Percentiles rank a stretch among this genome's conserved stretches.
Evolutionary conservation across 2,329 filamentous ascomycete genomes (phyloP).

Genomic region (Xylariaceae sp.): DNA sequence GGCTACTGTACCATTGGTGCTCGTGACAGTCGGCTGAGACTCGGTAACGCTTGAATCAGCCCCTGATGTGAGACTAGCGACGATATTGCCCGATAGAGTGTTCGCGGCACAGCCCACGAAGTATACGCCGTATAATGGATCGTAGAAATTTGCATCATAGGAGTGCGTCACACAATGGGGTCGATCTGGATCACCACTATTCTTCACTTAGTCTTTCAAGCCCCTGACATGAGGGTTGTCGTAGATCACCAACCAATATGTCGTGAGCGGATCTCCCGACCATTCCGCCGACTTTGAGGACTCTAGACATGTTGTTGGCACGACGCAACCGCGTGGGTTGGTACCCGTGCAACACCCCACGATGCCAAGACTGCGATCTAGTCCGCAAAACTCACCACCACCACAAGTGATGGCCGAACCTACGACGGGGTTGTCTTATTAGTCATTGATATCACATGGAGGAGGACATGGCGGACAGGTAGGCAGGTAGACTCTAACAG

Average conservation of each 20-base stretch:
- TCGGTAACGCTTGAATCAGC: not conserved
- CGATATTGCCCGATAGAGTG: slow-evolving; percentile 25
- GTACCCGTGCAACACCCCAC: slow-evolving; percentile 29
- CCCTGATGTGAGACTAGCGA: slow-evolving; percentile 16
- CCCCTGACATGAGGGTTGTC: not conserved
- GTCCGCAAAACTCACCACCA: slow-evolving; percentile 21
- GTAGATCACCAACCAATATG: slow-evolving; percentile 25
- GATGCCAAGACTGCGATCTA: slow-evolving; percentile 14
- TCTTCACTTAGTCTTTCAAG: slow-evolving; percentile 15
- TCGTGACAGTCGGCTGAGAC: slow-evolving; percentile 11
- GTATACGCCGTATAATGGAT: slow-evolving; percentile 25
- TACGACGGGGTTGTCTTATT: slow-evolving; percentile 15
- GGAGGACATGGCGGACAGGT: not conserved
- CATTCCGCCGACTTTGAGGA: slow-evolving; percentile 14
- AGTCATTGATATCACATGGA: slow-evolving; percentile 15
- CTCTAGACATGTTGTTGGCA: slow-evolving; percentile 30
- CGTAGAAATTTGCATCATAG: slow-evolving; percentile 27
- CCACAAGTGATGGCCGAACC: slow-evolving; percentile 25
- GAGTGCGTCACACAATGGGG: slow-evolving; percentile 30
- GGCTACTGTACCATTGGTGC: slow-evolving; percentile 11
- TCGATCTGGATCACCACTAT: slow-evolving; percentile 21
- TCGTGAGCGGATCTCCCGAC: slow-evolving; percentile 22
- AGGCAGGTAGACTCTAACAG: not conserved
- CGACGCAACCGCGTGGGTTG: slow-evolving; percentile 23
- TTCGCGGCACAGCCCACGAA: slow-evolving; percentile 28